Conservation (phyloP, 495 filamentous ascomycete genomes). For the Elaphomyces granulatus region DNA sequence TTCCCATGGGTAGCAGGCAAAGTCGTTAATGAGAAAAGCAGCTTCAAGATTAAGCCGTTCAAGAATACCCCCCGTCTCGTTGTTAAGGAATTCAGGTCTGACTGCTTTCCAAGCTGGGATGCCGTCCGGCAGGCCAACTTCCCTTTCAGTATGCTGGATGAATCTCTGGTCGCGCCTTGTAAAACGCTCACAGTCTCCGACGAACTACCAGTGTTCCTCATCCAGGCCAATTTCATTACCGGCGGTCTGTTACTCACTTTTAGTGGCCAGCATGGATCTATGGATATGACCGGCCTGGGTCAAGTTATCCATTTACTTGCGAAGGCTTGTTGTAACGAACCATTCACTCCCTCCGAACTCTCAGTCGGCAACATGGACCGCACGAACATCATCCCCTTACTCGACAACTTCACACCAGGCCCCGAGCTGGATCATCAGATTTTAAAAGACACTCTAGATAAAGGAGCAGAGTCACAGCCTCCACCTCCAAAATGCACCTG, state of each 20-base stretch:
- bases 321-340: constrained; percentile 35
- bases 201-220: constrained; percentile 28
- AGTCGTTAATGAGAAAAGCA: constrained; percentile 33
- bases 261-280: constrained; percentile 32
- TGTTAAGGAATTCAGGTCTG: constrained; percentile 27
- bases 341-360: constrained; percentile 32
- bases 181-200: constrained; percentile 24
- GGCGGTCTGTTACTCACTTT: constrained; percentile 36
- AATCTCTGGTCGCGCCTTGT: constrained; percentile 30
- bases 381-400: constrained; percentile 25
- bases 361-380: constrained; percentile 30
- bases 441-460: constrained; percentile 12
- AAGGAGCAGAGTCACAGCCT: too few species aligned
- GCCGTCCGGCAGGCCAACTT: constrained; percentile 25
- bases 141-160: constrained; percentile 41
- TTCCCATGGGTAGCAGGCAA: constrained; percentile 44
- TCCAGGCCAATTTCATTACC: constrained; percentile 39
- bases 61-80: constrained; percentile 21
- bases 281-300: constrained; percentile 41
- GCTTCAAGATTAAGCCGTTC: constrained; percentile 27
- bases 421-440: constrained; percentile 21
- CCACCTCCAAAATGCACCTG: constrained; percentile 20
- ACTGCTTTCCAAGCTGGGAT: constrained; percentile 27
- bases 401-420: constrained; percentile 22
- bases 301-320: constrained; percentile 35